phyloP scores from a whole-genome alignment of 106 monocot species.

The Narthecium ossifragum region DNA sequence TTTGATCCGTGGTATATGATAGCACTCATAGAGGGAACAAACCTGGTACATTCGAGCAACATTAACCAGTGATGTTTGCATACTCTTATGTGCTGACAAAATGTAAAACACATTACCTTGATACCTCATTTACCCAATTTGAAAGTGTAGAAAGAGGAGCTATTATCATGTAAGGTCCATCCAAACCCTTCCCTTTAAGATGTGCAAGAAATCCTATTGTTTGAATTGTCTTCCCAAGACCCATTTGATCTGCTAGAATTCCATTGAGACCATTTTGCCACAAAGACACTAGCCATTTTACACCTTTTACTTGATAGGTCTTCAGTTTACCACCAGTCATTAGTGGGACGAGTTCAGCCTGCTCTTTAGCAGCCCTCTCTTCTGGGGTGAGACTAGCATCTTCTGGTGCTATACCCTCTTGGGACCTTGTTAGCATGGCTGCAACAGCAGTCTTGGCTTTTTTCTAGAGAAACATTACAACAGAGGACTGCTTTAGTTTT shows the following conservation, averaged over 20 bases:
- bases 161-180: slow-evolving; percentile 86
- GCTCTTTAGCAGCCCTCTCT: slow-evolving; percentile 71
- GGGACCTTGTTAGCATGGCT: slow-evolving; percentile 78
- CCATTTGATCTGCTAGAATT: slow-evolving; percentile 98
- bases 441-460: slow-evolving; percentile 87
- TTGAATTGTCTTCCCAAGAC: slow-evolving; percentile 95
- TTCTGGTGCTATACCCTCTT: slow-evolving; percentile 41
- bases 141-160: slow-evolving; percentile 98
- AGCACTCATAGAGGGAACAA: slow-evolving; percentile 62
- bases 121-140: slow-evolving; percentile 84
- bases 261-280: slow-evolving; percentile 99
- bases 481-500: not conserved
- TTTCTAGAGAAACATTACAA: slow-evolving; percentile 22
- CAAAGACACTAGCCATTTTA: slow-evolving; percentile 92
- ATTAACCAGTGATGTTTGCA: not conserved
- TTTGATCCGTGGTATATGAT: slow-evolving; percentile 86
- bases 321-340: slow-evolving; percentile 94
- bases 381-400: slow-evolving; percentile 66
- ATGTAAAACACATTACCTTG: slow-evolving; percentile 40
- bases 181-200: slow-evolving; percentile 82
- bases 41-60: slow-evolving; percentile 33
- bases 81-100: not conserved
- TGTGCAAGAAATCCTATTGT: slow-evolving; percentile 96
- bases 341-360: slow-evolving; percentile 76
- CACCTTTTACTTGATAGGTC: slow-evolving; percentile 86